Conservation (phyloP, 2,329 filamentous ascomycete species). For the Blastomyces gilchristii region DNA sequence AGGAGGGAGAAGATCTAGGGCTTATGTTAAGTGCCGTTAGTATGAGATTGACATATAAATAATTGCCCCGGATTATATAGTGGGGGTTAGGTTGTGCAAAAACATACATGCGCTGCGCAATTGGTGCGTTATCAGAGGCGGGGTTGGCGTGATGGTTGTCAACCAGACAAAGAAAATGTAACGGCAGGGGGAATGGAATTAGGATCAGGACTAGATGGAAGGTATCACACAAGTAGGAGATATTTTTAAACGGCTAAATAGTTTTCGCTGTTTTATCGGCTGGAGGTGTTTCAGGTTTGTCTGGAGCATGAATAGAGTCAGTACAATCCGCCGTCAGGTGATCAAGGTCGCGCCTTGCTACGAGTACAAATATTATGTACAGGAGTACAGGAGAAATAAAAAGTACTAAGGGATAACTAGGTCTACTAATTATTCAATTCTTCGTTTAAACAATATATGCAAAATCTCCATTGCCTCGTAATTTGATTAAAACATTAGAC, state of each 20-base stretch:
- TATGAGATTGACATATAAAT: neutral
- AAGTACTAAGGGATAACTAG: neutral
- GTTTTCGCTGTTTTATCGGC: neutral
- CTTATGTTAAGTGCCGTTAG: neutral
- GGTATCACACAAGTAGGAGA: neutral
- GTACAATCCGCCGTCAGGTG: constrained; percentile 1
- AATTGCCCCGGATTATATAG: neutral
- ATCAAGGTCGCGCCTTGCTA: neutral
- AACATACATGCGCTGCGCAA: neutral
- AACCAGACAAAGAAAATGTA: neutral
- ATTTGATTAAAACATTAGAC: neutral
- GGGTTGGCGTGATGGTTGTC: constrained; percentile 1
- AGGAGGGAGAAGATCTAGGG: neutral
- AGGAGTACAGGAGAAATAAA: too few species aligned
- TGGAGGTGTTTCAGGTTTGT: constrained; percentile 2
- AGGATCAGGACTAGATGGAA: neutral
- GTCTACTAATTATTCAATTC: neutral
- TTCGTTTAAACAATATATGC: neutral
- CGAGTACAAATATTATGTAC: too few species aligned
- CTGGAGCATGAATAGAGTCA: neutral
- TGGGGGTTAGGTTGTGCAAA: neutral
- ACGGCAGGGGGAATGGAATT: neutral
- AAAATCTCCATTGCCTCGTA: neutral
- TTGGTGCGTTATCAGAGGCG: neutral
- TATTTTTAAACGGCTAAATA: neutral